Conservation (phyloP, 306 rosid species). For the Crotalaria pallida region DNA sequence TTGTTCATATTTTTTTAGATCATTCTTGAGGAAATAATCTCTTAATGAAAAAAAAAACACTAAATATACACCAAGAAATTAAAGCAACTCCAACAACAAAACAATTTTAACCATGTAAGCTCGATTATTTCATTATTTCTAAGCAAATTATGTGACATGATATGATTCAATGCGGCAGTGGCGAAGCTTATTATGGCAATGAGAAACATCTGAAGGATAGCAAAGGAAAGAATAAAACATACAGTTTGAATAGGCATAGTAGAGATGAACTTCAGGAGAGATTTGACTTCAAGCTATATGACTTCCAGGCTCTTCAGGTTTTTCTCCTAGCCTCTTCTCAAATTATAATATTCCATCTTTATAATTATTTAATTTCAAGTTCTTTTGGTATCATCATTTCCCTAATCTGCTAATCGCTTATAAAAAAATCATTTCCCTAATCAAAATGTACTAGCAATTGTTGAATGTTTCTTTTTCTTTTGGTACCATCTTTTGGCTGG, state of each 20-base stretch:
- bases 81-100: background rate
- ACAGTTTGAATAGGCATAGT: slow-evolving; percentile 3
- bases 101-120: background rate
- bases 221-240: slow-evolving; percentile 25
- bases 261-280: slow-evolving; percentile 29
- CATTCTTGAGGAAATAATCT: background rate
- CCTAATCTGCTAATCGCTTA: no score
- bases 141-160: background rate
- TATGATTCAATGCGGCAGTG: slow-evolving; percentile 23
- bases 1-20: no score
- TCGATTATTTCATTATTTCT: background rate
- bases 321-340: slow-evolving; percentile 7
- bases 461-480: background rate
- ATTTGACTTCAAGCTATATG: slow-evolving; percentile 33
- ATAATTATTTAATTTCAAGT: background rate
- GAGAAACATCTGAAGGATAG: slow-evolving; percentile 25
- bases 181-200: slow-evolving; percentile 18
- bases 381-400: background rate
- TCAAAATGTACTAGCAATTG: background rate
- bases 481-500: no score
- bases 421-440: background rate
- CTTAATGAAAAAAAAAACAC: background rate
- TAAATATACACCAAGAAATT: background rate
- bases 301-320: slow-evolving; percentile 32
- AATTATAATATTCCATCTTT: background rate